phyloP scores from a whole-genome alignment of 2,329 filamentous ascomycete species.

The Colletotrichum horii region DNA sequence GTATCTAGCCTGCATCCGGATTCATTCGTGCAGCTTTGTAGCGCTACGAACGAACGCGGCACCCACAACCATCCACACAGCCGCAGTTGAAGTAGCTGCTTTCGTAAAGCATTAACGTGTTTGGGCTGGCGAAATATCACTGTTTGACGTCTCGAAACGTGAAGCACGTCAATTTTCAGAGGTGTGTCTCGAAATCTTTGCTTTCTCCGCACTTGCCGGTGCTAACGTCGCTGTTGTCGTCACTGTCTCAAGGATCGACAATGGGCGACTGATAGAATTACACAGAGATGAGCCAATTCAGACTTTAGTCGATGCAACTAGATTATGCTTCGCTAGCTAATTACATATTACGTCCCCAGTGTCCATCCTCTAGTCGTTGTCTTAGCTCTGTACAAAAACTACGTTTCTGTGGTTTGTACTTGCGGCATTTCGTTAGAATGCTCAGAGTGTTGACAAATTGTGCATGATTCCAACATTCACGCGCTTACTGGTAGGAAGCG shows the following conservation, averaged over 20 bases:
- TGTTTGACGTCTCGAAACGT: background rate
- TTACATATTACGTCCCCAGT: background rate
- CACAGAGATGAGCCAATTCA: background rate
- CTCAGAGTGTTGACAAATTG: background rate
- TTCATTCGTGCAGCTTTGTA: background rate
- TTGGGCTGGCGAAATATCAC: background rate
- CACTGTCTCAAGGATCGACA: background rate
- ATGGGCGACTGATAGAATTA: background rate
- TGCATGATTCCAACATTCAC: background rate
- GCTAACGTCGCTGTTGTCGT: background rate
- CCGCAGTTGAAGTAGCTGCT: background rate
- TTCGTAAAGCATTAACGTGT: background rate
- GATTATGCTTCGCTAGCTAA: background rate
- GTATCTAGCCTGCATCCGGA: background rate
- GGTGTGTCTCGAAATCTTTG: background rate
- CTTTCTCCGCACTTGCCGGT: background rate
- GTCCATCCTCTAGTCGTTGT: background rate
- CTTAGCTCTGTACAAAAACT: background rate
- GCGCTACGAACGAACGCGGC: background rate
- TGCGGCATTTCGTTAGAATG: background rate
- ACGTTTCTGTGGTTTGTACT: background rate
- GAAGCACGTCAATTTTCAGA: background rate
- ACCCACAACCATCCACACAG: background rate
- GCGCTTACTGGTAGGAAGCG: conserved; percentile 19
- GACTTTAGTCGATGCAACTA: background rate